Conservation (phyloP, 1,284 basidiomycete genomes). For the Boletus mariae region DNA sequence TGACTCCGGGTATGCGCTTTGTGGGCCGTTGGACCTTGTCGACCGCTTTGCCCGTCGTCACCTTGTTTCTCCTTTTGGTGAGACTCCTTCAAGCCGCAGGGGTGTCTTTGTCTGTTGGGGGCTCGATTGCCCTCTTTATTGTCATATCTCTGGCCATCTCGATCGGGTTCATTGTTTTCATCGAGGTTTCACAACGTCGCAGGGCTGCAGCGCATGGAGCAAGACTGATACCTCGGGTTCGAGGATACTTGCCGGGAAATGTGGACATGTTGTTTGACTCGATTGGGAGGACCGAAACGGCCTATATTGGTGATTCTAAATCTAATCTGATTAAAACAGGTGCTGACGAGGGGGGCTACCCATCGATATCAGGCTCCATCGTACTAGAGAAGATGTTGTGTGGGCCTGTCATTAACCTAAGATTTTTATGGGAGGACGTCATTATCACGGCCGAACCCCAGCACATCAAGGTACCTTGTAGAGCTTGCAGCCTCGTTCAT, state of each 20-base stretch:
- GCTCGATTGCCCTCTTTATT: slow-evolving; percentile 6
- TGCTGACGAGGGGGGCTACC: slow-evolving; percentile 1
- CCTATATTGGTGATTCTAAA: slow-evolving; percentile 26
- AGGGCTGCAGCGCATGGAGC: slow-evolving; percentile 21
- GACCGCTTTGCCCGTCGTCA: slow-evolving; percentile 10
- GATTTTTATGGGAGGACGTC: slow-evolving; percentile 33
- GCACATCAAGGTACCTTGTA: slow-evolving; percentile 16
- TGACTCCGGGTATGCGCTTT: slow-evolving; percentile 25
- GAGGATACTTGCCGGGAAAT: slow-evolving; percentile 26
- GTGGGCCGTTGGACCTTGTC: slow-evolving; percentile 12
- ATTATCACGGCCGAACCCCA: slow-evolving; percentile 37
- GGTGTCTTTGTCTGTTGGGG: slow-evolving; percentile 9
- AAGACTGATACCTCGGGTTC: slow-evolving; percentile 18
- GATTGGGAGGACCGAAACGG: slow-evolving; percentile 12
- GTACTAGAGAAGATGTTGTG: slow-evolving; percentile 12
- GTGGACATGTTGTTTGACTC: slow-evolving; percentile 21
- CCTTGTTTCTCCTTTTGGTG: slow-evolving; percentile 12
- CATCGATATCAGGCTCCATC: slow-evolving; percentile 10
- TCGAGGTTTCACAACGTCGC: slow-evolving; percentile 12
- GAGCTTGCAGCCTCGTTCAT: neutral
- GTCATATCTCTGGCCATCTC: slow-evolving; percentile 3
- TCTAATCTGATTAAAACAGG: neutral
- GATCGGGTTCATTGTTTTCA: slow-evolving; percentile 2
- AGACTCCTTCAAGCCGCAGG: slow-evolving; percentile 8
- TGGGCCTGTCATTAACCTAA: slow-evolving; percentile 27